These are phyloP conservation scores for Aphanomyces euteiches DNA, from an alignment of 352 stramenopile species.

Conservation along the genomic window DNA sequence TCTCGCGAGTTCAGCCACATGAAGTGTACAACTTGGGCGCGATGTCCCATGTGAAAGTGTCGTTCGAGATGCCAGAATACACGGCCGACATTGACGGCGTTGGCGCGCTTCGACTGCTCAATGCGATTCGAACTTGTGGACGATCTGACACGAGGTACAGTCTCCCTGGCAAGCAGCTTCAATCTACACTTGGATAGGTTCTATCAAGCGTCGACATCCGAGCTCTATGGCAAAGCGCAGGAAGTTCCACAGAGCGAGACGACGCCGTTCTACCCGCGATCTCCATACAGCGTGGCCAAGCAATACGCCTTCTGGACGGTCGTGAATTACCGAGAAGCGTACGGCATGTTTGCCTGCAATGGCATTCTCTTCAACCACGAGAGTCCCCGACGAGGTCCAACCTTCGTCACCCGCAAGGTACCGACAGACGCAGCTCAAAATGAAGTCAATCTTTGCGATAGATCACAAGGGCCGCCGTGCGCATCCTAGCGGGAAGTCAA, in stretches of 20 bases:
- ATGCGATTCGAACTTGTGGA: slow-evolving; percentile 94
- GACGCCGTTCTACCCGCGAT: slow-evolving; percentile 98
- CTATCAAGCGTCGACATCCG: slow-evolving; percentile 97
- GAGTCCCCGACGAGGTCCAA: slow-evolving; percentile 94
- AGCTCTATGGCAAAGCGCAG: slow-evolving; percentile 98
- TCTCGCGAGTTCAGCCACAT: slow-evolving; percentile 91
- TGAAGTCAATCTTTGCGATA: not conserved
- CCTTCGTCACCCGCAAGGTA: slow-evolving; percentile 97
- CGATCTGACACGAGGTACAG: slow-evolving; percentile 48
- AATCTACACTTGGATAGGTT: slow-evolving; percentile 44
- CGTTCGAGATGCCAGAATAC: slow-evolving; percentile 99
- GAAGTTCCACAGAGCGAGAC: slow-evolving; percentile 95
- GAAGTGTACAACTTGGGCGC: slow-evolving; percentile 99
- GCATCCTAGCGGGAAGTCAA: slow-evolving; percentile 89
- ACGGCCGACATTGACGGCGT: slow-evolving; percentile 97
- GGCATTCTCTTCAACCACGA: slow-evolving; percentile 99
- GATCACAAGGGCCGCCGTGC: slow-evolving; percentile 94
- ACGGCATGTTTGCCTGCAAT: slow-evolving; percentile 93
- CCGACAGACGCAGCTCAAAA: not conserved
- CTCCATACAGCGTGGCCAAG: slow-evolving; percentile 97
- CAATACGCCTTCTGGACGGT: slow-evolving; percentile 99
- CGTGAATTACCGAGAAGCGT: slow-evolving; percentile 98
- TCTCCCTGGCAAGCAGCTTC: slow-evolving; percentile 29
- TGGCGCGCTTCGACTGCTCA: slow-evolving; percentile 95
- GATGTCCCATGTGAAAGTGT: slow-evolving; percentile 99